Evolutionary conservation across 1,139 yeast genomes (phyloP).

Genomic region (Candida tetrigidarum): DNA sequence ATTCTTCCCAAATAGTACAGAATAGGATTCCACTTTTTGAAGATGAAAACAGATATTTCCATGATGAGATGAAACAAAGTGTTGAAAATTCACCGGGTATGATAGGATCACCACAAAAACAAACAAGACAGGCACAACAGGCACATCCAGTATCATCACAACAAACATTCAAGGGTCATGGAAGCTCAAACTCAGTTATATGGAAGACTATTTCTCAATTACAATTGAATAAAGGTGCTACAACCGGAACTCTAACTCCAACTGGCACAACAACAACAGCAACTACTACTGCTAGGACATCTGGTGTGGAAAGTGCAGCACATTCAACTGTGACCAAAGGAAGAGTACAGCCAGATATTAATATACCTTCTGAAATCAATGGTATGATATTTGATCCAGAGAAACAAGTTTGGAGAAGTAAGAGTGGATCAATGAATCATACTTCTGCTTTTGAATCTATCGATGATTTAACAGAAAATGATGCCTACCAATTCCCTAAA

Average conservation of each 20-base stretch:
- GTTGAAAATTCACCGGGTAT: not conserved
- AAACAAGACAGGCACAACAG: no score
- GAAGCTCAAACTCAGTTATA: constrained; percentile 21
- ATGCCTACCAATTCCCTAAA: no score
- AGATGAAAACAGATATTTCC: constrained; percentile 18
- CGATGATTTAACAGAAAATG: constrained; percentile 40
- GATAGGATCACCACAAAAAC: no score
- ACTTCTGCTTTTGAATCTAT: constrained; percentile 46
- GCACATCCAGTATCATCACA: no score
- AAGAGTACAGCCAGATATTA: constrained; percentile 36
- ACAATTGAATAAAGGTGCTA: constrained; percentile 15
- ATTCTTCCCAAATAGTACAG: constrained; percentile 3
- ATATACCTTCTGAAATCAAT: constrained; percentile 42
- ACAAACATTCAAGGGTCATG: not conserved
- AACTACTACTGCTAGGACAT: no score
- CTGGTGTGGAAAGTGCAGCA: not conserved
- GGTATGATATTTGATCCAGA: constrained; percentile 44
- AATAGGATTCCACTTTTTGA: constrained; percentile 6
- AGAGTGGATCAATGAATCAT: constrained; percentile 22
- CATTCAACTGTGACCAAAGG: constrained; percentile 26
- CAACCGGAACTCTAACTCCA: no score
- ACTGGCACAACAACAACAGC: not conserved
- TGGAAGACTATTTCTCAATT: constrained; percentile 48
- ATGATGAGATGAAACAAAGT: constrained; percentile 11
- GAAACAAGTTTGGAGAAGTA: constrained; percentile 42